Base-by-base conservation (phyloP, 495 filamentous ascomycete genomes). In the Tuber aestivum region DNA sequence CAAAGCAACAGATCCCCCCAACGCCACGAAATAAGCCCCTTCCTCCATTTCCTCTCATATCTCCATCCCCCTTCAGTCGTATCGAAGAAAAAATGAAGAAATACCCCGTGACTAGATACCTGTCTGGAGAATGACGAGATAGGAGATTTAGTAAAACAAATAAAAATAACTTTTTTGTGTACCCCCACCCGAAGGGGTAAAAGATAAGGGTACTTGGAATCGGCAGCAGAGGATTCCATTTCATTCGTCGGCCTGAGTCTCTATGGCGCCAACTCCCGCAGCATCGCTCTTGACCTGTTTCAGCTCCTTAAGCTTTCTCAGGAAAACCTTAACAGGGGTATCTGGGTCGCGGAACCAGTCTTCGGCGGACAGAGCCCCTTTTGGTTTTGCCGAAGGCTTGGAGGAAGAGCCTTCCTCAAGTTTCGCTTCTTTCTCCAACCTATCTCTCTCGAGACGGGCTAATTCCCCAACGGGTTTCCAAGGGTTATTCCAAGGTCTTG, bases 291-390 rank as follows among this genome's bases (percentile, higher is more conserved):
- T 73, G 16, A 70, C 70, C 21, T 79, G 77, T 50, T 76, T 79
- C n/a, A 79, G 42, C 20, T 73, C 70, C 61, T 71, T 79, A n/a
- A 79, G 70, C 23, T 73, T 70, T 68, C 61, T 79, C 56, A 75
- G 73, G 38, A 79, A 80, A 21, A 74, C 41, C 70, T 78, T 82
- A 45, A 82, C 70, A 18, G 81, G 81, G 14, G 81, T 82, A 56
- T 82, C 69, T 12, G 79, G 73, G 56, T 82, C 80, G n/a, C 69
- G 74, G 41, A 73, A 82, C 81, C 81, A 82, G n/a, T 74, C 72
- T 71, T 78, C n/a, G 16, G 44, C 21, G 12, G 9, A 41, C 44
- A 9, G 35, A 38, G 27, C 18, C 40, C 35, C 76, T 10, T 38
- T 37, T 23, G 41, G 18, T 37, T 69, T 70, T 38, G 27, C 44